Conservation (phyloP, 2,329 filamentous ascomycete species). For the Aspergillus calidoustus region DNA sequence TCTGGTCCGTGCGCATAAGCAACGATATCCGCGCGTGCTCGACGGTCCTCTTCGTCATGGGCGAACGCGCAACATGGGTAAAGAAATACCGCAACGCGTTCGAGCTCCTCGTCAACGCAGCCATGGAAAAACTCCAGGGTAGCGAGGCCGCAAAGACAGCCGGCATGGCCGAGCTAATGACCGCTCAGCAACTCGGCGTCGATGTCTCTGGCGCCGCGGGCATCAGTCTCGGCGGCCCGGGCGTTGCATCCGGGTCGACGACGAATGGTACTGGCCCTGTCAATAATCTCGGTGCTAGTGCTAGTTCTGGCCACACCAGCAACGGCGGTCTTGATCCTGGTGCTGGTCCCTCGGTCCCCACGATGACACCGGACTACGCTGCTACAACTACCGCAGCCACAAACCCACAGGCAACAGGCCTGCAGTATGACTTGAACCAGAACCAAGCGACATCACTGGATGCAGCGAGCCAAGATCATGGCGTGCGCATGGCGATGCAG, state of each 20-base stretch:
- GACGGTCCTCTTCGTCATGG: constrained; percentile 56
- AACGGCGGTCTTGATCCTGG: background rate
- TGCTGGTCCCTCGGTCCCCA: background rate
- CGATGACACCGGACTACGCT: background rate
- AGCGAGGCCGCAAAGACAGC: constrained; percentile 39
- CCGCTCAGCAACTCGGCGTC: constrained; percentile 34
- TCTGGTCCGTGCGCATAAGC: constrained; percentile 55
- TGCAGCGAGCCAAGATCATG: constrained; percentile 36
- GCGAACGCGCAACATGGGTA: constrained; percentile 54
- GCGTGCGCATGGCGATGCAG: constrained; percentile 44
- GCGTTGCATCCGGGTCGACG: background rate
- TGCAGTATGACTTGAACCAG: constrained; percentile 17
- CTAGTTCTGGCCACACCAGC: background rate
- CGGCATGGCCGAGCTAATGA: constrained; percentile 48
- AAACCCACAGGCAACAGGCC: background rate
- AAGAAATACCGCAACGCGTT: constrained; percentile 55
- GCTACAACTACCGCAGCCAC: constrained; percentile 6
- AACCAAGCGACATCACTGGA: constrained; percentile 16
- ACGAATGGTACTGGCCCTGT: background rate
- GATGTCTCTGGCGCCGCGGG: constrained; percentile 1
- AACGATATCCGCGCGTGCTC: constrained; percentile 57
- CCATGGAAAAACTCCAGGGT: constrained; percentile 52
- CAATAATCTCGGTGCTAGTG: background rate
- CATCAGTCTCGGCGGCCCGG: constrained; percentile 18
- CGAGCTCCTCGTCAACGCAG: constrained; percentile 52